A percentile compares a stretch with the other conserved stretches of the same genome.
These are phyloP conservation scores for Agrocybe pediades DNA, from an alignment of 768 basidiomycete genomes.

Conservation along the genomic window DNA sequence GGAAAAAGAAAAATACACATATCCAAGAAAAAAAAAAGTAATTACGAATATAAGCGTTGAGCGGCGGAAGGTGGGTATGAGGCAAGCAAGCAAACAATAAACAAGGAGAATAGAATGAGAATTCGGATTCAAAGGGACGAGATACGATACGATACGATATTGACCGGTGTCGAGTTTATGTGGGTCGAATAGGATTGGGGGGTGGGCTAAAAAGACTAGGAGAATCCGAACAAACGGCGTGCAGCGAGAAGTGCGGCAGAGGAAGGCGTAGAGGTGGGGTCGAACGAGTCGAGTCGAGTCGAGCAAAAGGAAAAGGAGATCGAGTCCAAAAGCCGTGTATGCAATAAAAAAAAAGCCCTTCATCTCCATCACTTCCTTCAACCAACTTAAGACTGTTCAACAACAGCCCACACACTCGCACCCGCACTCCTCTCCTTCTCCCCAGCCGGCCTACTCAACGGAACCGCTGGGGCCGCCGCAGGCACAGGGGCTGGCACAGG, in stretches of 20 bases:
- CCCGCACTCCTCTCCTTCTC: no score
- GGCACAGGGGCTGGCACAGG: constrained; percentile 2
- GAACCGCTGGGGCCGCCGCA: neutral
- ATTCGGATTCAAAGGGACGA: constrained; percentile 8
- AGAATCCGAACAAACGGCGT: neutral
- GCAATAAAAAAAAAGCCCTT: no score
- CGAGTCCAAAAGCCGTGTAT: no score
- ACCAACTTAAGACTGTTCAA: no score
- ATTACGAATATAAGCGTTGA: no score
- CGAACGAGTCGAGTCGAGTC: neutral
- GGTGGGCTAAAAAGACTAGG: neutral
- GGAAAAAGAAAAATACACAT: neutral
- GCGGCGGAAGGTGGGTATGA: no score
- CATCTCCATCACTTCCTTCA: no score
- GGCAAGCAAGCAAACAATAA: no score
- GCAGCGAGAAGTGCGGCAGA: neutral
- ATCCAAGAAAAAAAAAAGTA: no score
- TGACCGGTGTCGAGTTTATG: constrained; percentile 4
- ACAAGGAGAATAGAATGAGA: no score
- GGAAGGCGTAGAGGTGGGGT: neutral
- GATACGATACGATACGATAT: constrained; percentile 14
- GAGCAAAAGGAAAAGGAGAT: neutral
- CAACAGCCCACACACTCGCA: no score
- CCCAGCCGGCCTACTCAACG: no score
- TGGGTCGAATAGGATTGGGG: neutral